Conservation (phyloP, 108 stramenopile genomes). For the Pseudonitzschia delicatissima region DNA sequence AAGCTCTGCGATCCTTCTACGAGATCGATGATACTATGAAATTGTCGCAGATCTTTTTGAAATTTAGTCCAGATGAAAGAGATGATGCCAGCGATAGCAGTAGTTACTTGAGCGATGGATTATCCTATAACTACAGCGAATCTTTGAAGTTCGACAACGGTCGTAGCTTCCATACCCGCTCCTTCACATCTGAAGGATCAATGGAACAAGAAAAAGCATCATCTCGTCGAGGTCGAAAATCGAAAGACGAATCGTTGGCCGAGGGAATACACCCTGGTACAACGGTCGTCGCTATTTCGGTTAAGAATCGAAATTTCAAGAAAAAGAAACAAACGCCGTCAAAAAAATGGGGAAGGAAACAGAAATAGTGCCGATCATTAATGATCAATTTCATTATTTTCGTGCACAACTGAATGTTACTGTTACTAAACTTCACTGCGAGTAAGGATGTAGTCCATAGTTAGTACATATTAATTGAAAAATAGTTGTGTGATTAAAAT, state of each 20-base stretch:
- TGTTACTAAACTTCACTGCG: too few relatives aligned
- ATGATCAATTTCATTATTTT: background rate
- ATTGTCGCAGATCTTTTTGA: background rate
- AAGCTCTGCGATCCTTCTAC: conserved; percentile 8
- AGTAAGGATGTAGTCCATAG: too few relatives aligned
- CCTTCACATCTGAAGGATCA: background rate
- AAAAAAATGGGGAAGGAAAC: background rate
- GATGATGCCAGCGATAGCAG: too few relatives aligned
- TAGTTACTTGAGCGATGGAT: too few relatives aligned
- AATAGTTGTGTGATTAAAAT: background rate
- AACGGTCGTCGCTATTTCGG: background rate
- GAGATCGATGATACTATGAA: background rate
- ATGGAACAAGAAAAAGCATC: background rate
- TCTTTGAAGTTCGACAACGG: background rate
- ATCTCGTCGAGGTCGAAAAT: background rate
- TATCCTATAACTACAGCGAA: too few relatives aligned
- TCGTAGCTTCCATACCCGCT: background rate
- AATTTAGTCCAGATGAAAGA: too few relatives aligned
- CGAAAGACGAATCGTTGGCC: background rate
- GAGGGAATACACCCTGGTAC: background rate
- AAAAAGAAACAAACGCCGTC: background rate
- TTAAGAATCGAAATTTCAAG: background rate
- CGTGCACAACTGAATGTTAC: background rate
- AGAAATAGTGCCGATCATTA: background rate
- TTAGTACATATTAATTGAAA: background rate